Percentiles rank a stretch among this genome's conserved stretches.
Evolutionary conservation across 495 filamentous ascomycete species (phyloP).

Genomic region (Usnea hakonensis): DNA sequence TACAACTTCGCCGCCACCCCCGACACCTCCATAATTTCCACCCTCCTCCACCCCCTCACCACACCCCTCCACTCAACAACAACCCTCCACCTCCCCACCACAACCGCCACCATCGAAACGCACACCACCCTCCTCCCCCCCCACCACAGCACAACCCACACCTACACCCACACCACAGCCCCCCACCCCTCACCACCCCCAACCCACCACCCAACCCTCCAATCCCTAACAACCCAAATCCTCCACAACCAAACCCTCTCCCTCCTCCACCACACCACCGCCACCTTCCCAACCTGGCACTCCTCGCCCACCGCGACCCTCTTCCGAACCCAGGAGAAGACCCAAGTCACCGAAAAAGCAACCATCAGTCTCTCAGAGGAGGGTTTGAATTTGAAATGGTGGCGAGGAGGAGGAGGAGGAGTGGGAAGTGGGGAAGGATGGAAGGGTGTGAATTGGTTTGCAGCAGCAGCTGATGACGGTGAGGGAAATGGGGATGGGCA

Average conservation of each 20-base stretch:
- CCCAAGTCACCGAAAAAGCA: not conserved
- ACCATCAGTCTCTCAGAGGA: not conserved
- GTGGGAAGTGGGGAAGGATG: not conserved
- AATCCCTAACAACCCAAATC: not conserved
- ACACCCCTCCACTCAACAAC: slow-evolving; percentile 38
- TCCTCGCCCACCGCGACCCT: not conserved
- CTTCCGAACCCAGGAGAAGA: not conserved
- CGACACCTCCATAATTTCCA: slow-evolving; percentile 1
- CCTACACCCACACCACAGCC: slow-evolving; percentile 27
- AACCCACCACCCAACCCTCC: not conserved
- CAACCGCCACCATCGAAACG: slow-evolving; percentile 39
- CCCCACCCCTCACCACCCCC: not conserved
- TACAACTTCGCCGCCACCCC: slow-evolving; percentile 11
- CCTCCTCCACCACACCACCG: not conserved
- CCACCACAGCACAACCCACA: slow-evolving; percentile 41
- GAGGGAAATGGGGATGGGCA: not conserved
- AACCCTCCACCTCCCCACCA: slow-evolving; percentile 33
- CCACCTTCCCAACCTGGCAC: not conserved
- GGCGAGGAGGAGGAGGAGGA: not conserved
- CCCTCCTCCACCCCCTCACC: slow-evolving; percentile 35
- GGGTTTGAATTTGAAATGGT: not conserved
- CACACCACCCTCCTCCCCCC: slow-evolving; percentile 38
- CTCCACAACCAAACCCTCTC: not conserved
- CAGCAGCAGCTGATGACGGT: not conserved
- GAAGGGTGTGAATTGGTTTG: not conserved